Percentiles rank a stretch among this genome's conserved stretches.
phyloP scores from a whole-genome alignment of 2,329 filamentous ascomycete species.

The Trichoderma polysporum region DNA sequence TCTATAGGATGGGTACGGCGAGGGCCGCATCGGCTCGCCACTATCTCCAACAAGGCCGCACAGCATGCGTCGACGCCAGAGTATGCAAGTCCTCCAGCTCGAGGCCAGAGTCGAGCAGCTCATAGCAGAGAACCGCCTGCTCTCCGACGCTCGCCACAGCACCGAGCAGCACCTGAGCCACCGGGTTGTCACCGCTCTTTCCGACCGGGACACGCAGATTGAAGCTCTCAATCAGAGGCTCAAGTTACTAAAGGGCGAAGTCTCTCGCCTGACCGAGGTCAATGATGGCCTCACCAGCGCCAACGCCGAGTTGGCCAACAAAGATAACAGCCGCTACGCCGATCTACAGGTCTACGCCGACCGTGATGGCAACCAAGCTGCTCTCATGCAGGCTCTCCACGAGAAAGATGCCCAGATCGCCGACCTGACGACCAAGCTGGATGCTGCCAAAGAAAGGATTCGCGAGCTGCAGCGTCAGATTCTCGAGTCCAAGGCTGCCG shows the following conservation, averaged over 20 bases:
- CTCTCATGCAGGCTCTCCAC: slow-evolving; percentile 65
- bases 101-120: slow-evolving; percentile 83
- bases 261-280: slow-evolving; percentile 74
- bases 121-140: slow-evolving; percentile 76
- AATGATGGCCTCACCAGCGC: slow-evolving; percentile 78
- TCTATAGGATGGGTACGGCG: slow-evolving; percentile 83
- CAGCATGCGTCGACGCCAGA: slow-evolving; percentile 94
- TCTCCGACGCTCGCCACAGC: slow-evolving; percentile 69
- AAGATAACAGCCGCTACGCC: slow-evolving; percentile 70
- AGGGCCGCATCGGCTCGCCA: slow-evolving; percentile 81
- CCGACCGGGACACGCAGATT: slow-evolving; percentile 85
- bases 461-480: slow-evolving; percentile 54
- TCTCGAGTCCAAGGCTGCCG: slow-evolving; percentile 57
- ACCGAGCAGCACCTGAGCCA: slow-evolving; percentile 67
- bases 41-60: slow-evolving; percentile 90
- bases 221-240: slow-evolving; percentile 76
- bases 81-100: slow-evolving; percentile 94
- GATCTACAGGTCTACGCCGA: slow-evolving; percentile 69
- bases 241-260: slow-evolving; percentile 77
- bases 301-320: slow-evolving; percentile 72
- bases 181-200: slow-evolving; percentile 67
- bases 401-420: slow-evolving; percentile 84
- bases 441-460: slow-evolving; percentile 65
- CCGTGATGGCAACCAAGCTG: slow-evolving; percentile 58
- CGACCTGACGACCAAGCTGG: slow-evolving; percentile 73